Evolutionary conservation across 345 rosid species (phyloP).

Genomic region (Acer negundo): DNA sequence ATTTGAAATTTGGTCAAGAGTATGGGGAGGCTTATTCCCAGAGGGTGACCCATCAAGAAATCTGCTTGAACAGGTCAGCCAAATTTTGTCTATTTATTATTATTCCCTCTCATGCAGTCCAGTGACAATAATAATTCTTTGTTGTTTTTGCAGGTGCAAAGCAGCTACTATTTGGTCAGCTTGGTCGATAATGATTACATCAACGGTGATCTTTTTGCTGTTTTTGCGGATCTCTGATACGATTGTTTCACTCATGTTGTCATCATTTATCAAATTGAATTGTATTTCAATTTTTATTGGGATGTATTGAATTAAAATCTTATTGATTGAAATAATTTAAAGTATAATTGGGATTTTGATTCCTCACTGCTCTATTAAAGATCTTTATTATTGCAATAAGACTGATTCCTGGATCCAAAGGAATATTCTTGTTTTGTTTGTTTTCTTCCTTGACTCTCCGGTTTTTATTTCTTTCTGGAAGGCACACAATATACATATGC

Average conservation of each 20-base stretch:
- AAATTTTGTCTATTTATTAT: not conserved
- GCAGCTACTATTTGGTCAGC: constrained; percentile 80
- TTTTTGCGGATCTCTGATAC: constrained; percentile 58
- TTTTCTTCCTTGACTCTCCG: no score
- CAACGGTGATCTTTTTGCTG: constrained; percentile 60
- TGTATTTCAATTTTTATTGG: not conserved
- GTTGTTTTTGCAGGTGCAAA: constrained; percentile 64
- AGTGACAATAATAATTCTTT: not conserved
- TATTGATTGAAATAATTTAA: constrained; percentile 16
- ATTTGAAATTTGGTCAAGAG: constrained; percentile 89
- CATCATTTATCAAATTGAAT: not conserved
- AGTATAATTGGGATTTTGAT: no score
- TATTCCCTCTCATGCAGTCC: not conserved
- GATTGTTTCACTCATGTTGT: not conserved
- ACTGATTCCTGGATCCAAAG: no score
- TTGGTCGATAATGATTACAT: constrained; percentile 87
- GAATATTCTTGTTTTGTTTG: no score
- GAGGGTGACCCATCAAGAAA: constrained; percentile 66
- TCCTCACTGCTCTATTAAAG: no score
- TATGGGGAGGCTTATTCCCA: constrained; percentile 79
- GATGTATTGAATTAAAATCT: not conserved
- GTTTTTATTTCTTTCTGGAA: no score
- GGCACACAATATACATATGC: no score
- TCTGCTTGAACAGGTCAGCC: constrained; percentile 71
- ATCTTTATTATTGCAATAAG: no score